Base-by-base conservation (phyloP, 345 rosid genomes). In the Lepidium sativum region DNA sequence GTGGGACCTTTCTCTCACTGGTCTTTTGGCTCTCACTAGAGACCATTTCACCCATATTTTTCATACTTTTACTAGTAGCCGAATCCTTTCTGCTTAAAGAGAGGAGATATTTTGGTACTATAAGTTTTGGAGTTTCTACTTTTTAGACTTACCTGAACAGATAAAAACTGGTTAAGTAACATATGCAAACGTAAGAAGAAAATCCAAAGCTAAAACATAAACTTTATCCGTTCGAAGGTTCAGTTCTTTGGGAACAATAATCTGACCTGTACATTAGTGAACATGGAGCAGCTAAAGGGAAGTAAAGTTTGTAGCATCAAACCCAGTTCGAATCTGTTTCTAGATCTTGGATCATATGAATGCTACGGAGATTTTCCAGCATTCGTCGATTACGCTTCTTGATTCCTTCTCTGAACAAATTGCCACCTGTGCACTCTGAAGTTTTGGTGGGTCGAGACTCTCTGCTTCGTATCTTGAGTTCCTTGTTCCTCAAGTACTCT, bases 391-490 rank as follows among this genome's bases (percentile, higher is more conserved):
- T 83, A 47, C 81, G 81, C 75, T 72, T 92, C 79, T 75, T 86
- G 67, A 87, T 87, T 53, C 95, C 87, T 40, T 77, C 71, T 77
- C 88, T 86, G 71, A 80, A 92, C 66, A 72, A 21, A 65, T 54
- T 72, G 79, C 85, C 84, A 15, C 85, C 90, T 13, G 63, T 39
- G 45, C 38, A 65, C 29, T 71, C 56, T 37, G 40, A 34, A 71
- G 37, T 80, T 58, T 54, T 52, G 54, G 51, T 59, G 52, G 54
- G 17, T 25, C 44, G 51, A 63, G 74, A 23, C 66, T 64, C 41
- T 11, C 34, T 63, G 56, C 73, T 77, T 48, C 65, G 69, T 57
- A 52, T 77, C 66, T 72, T 83, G 8, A 41, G 58, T 54, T 65
- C 68, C 68, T 74, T 89, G 79, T 65, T 77, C 58, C 81, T 80